Base-by-base conservation (phyloP, 2,329 filamentous ascomycete species). In the Sporothrix inflata region DNA sequence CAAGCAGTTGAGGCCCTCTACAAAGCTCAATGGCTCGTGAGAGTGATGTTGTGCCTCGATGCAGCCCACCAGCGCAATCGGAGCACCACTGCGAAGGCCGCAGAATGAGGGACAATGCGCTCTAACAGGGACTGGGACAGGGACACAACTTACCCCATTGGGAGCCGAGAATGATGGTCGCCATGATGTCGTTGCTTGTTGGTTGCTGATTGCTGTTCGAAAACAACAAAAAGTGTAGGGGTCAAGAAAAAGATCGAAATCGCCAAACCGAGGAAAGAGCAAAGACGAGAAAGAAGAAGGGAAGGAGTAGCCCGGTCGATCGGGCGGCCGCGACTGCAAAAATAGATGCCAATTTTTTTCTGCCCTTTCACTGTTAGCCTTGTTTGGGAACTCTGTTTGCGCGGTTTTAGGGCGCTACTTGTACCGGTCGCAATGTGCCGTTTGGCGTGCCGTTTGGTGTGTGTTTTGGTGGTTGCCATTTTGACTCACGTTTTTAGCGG, bases 121-220 rank as follows among this genome's bases (percentile, higher is more conserved):
- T n/a, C 55, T 7, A 4, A 16, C 14, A 16, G n/a, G n/a, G n/a
- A n/a, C n/a, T n/a, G n/a, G n/a, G 34, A 74, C 68, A 70, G 38
- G 34, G 71, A 51, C 4, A 61, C 16, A 63, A 75, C 78, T 88
- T 84, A 81, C 87, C 88, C 84, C 87, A 90, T 81, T 89, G 87
- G 77, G 85, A 83, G 73, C 88, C 88, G 75, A 89, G 83, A 75
- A 88, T 85, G 73, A 89, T 84, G 61, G 87, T 89, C 71, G 86
- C 85, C 81, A 85, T 84, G 73, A 57, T 77, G 16, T 61, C 45
- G n/a, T 57, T 9, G 40, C 38, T 9, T 40, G 21, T 30, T 24
- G 11, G 24, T 9, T 47, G 42, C 19, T 30, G 30, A 49, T 34
- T 66, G 40, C 42, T 66, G 12, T 19, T 24, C 14, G 53, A 38